Conservation (phyloP, 2,329 filamentous ascomycete species). For the Alternaria viburni region DNA sequence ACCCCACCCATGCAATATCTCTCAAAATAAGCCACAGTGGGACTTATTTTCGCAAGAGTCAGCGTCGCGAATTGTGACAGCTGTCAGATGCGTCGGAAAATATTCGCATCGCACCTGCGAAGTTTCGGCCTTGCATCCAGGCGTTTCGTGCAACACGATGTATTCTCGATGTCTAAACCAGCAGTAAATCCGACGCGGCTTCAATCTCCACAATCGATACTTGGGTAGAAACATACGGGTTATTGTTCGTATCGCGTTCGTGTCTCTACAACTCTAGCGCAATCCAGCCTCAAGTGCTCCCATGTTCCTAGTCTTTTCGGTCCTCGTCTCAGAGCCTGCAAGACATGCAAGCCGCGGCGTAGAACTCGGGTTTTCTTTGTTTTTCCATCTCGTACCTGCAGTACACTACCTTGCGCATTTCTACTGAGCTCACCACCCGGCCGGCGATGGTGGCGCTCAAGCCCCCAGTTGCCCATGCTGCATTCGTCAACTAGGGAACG, state of each 20-base stretch:
- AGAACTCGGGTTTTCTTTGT: no score
- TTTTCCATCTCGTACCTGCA: background rate
- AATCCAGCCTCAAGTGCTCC: background rate
- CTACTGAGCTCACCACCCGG: background rate
- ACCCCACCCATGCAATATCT: no score
- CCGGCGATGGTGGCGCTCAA: background rate
- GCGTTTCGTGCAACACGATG: background rate
- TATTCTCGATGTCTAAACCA: background rate
- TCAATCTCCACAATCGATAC: background rate
- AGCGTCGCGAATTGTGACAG: background rate
- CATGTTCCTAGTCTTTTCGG: background rate
- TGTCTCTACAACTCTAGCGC: background rate
- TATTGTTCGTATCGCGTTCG: background rate
- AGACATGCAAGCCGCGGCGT: background rate
- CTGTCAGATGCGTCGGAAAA: background rate
- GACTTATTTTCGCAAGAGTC: background rate
- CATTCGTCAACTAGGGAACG: no score
- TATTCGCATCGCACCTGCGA: no score
- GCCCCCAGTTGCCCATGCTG: background rate
- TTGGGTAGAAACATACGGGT: background rate
- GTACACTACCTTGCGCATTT: background rate
- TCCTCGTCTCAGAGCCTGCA: background rate
- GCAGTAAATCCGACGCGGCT: background rate
- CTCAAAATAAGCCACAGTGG: background rate
- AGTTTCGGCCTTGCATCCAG: background rate